Evolutionary conservation across 139 green algal genomes (phyloP), one percentile per base, ranked within the genome.

Genomic region (Bryopsis sp.): DNA sequence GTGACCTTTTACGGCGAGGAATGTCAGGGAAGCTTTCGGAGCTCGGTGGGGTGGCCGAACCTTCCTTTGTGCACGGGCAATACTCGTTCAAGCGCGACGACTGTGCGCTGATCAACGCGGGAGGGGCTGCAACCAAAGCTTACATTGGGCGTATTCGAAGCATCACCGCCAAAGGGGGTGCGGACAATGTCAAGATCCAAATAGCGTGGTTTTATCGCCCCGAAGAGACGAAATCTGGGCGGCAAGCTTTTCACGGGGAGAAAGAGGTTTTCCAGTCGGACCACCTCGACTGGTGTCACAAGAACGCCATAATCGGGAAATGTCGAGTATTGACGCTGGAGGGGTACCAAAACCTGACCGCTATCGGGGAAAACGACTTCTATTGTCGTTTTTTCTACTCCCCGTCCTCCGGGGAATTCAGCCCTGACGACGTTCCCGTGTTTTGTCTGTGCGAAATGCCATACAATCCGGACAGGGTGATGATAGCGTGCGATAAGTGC

Each of bases 231-330:
- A 5, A 33, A 15, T 61, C 24, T 28, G 48, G 48, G 24, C 48
- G 48, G 29, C 48, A 36, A 26, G 24, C 48, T 61, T 61, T 61
- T 28, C 48, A 61, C 22, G 48, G 48, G 5, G 48, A 61, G 24
- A 61, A 61, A 31, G 48, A 61, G 33, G 48, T 61, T 15, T 61
- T 61, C 48, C 24, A 61, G 33, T 61, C 48, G 8, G 48, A 61
- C 33, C 48, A 61, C 22, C 24, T 34, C 5, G 48, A 61, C 48
- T 36, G 48, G 33, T 31, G 29, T 8, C 48, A 22, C 5, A 34
- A 5, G 29, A 22, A 61, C 19, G 48, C 33, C 8, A 61, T 61
- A 22, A 26, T 36, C 29, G 48, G 33, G 24, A 31, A 34, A 22
- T 61, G 48, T 28, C 8, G 5, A 22, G 48, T 61, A 36, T 61